These are phyloP conservation scores for Microstegium vimineum DNA, from an alignment of 176 grass and related monocot species.

Conservation along the genomic window DNA sequence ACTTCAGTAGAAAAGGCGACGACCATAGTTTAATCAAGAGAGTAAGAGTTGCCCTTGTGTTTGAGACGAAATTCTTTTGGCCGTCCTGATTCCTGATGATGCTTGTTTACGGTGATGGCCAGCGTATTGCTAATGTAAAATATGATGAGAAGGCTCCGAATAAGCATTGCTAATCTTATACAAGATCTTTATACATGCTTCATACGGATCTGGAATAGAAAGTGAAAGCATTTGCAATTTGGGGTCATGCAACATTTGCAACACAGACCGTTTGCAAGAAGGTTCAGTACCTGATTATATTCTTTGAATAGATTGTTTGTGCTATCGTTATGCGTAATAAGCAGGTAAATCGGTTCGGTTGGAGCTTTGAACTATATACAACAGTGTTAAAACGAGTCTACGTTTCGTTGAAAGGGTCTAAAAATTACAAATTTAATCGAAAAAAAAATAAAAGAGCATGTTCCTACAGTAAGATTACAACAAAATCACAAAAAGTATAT, in stretches of 20 bases:
- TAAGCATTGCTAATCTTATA: slow-evolving; percentile 28
- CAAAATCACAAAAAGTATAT: too few relatives aligned
- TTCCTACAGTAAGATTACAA: too few relatives aligned
- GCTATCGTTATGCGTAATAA: too few relatives aligned
- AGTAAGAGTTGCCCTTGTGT: slow-evolving; percentile 28
- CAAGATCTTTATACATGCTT: slow-evolving; percentile 9
- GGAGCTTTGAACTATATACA: too few relatives aligned
- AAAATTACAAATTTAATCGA: too few relatives aligned
- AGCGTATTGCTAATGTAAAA: slow-evolving; percentile 48
- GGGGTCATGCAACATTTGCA: neutral
- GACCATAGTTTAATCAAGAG: slow-evolving; percentile 24
- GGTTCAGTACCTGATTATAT: too few relatives aligned
- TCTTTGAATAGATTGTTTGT: neutral
- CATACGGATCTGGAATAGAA: neutral
- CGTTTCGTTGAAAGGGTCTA: too few relatives aligned
- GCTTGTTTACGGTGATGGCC: slow-evolving; percentile 29
- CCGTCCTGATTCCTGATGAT: slow-evolving; percentile 2
- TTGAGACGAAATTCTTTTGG: slow-evolving; percentile 42
- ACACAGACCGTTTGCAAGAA: too few relatives aligned
- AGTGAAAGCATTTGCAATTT: neutral
- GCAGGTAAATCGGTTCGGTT: too few relatives aligned
- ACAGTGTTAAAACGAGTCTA: too few relatives aligned
- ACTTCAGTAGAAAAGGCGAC: slow-evolving; percentile 3
- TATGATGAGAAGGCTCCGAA: slow-evolving; percentile 27
- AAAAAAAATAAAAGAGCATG: too few relatives aligned